Base-by-base conservation (phyloP, 176 grass and related monocot species). In the Areca catechu region DNA sequence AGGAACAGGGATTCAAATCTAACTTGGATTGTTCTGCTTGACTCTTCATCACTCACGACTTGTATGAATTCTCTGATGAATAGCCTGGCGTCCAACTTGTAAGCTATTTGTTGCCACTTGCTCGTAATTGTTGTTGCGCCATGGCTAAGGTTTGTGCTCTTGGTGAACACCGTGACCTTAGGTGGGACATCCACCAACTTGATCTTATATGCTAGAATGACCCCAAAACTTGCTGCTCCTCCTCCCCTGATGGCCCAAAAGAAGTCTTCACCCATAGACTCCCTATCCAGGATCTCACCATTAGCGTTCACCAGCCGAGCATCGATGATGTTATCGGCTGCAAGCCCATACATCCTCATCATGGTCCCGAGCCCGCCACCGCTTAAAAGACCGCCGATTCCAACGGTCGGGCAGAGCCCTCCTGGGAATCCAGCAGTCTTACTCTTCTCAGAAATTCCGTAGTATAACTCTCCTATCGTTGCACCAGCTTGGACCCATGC, bases 161-260 rank as follows among this genome's bases (percentile, higher is more conserved):
- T 67, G 5, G 19, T 25, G 51, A 81, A 80, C 24, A 62, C 57
- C 0, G 62, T 74, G 24, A 80, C 25, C 30, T 54, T 74, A 0
- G 70, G 57, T 1, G 71, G 78, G 16, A 81, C 78, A 20, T 67
- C 3, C 5, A 69, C 71, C 28, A 75, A 24, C 53, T 27, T 65
- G 72, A 81, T 69, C 72, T 75, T 69, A 23, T 63, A 81, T 24
- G 71, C 20, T 19, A 81, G 25, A 48, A 75, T 57, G 71, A 81
- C 65, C 20, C 71, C 78, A 60, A 80, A 80, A 49, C 77, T 80
- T 24, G 64, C 78, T 2, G 25, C 70, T 15, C 71, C 71, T 9
- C 78, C 78, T 25, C 78, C 77, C 24, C 70, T 74, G 5, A 80
- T 51, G 49, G 78, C 78, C 71, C 78, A 81, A 61, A 81, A 81